Conservation (phyloP, 768 basidiomycete species). For the Rhizopogon roseolus region DNA sequence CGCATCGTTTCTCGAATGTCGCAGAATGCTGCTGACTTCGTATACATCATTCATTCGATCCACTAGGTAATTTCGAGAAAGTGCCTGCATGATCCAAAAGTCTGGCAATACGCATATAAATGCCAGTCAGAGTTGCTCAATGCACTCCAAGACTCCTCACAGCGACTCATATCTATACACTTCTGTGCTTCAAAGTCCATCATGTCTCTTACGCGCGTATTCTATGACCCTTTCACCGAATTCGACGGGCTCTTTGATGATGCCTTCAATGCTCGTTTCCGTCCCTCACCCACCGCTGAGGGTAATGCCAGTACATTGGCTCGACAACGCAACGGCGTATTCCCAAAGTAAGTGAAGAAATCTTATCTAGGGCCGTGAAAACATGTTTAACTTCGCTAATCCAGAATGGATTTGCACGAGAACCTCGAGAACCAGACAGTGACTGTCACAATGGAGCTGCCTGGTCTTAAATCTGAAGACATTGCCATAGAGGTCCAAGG, state of each 20-base stretch:
- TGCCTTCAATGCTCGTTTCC: constrained; percentile 21
- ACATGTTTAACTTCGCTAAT: neutral
- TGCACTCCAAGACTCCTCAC: no score
- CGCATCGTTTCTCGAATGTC: no score
- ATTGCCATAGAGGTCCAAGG: constrained; percentile 37
- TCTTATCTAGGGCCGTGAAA: neutral
- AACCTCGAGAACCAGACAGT: constrained; percentile 40
- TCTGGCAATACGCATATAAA: no score
- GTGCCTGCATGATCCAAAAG: no score
- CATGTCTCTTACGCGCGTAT: constrained; percentile 20
- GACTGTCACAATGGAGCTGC: constrained; percentile 54
- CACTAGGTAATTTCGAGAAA: no score
- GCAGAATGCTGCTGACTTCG: no score
- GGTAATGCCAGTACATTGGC: constrained; percentile 3
- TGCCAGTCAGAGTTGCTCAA: no score
- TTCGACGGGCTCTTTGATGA: constrained; percentile 41
- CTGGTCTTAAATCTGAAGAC: constrained; percentile 49
- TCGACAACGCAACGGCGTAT: neutral
- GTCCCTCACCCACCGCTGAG: constrained; percentile 8
- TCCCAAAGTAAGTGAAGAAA: constrained; percentile 25
- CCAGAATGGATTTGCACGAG: constrained; percentile 54
- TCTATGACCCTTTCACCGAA: constrained; percentile 36
- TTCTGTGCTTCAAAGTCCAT: neutral
- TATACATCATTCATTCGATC: no score
- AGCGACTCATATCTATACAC: no score